Base-by-base conservation (phyloP, 345 rosid genomes). In the Draba incana region DNA sequence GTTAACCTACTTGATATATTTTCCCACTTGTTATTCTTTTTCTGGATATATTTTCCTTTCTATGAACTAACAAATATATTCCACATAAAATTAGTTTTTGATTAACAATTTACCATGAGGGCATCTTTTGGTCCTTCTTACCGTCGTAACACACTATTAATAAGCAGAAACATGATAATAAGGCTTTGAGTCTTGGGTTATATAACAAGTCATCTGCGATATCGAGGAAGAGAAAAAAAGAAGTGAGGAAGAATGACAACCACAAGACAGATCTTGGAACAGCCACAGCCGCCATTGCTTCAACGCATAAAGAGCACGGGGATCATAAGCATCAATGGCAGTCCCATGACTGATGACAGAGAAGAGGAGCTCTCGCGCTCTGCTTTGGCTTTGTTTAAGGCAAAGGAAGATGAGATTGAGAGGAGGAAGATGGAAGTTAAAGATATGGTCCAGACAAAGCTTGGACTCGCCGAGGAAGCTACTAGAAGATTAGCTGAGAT, bases 381-480 rank as follows among this genome's bases (percentile, higher is more conserved):
- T 6, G 89, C 97, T 23, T 65, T 90, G 58, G 90, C 83, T 14
- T 53, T 83, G 82, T 88, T 88, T 78, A 78, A 82, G 51, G 85
- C 83, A 2, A 94, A 87, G 38, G 99, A 91, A 83, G 97, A 94
- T 66, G 97, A 89, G 91, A 94, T 94, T 61, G 92, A 89, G 80
- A 91, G 69, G 82, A 91, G 79, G 82, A 88, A 84, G 80, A 79
- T 77, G 77, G 92, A 88, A 83, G 84, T 94, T 4, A 83, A 75
- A 64, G 88, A 83, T 44, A 87, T 75, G 58, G 97, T 94, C 10
- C 81, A 84, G 35, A 72, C 84, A 64, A 86, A 86, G 60, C 70
- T 94, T 13, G 99, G 92, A 56, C 88, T 85, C 0, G 92, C 81
- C 0, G 92, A 89, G 65, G 96, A 84, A 66, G 89, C 89, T 3